Base-by-base conservation (phyloP, 106 monocot genomes). In the Allium fistulosum region DNA sequence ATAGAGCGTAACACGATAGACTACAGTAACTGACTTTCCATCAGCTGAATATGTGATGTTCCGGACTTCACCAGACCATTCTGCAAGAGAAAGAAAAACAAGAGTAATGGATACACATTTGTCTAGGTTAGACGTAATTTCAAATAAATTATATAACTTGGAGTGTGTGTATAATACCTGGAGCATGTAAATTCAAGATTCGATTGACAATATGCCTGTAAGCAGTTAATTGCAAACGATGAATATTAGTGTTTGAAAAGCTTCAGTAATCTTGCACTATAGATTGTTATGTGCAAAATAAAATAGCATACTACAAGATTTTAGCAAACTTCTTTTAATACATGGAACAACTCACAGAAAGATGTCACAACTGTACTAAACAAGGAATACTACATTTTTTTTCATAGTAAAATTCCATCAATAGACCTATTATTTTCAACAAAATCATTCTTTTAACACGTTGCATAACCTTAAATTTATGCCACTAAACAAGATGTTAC, bases 201-300 rank as follows among this genome's bases (percentile, higher is more conserved):
- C 90, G 87, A 62, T 99, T 99, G 53, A 99, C 77, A 68, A 87
- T 90, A 66, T 99, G 93, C 99, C 97, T 99, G 90, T 60, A 87
- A 71, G 16, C 11, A 83, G 59, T 11, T 22, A 51, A 66, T 18
- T 66, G 12, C 51, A 66, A 11, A 66, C 22, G 0, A 51, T 65
- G 17, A 65, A 26, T 22, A 22, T 22, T 22, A 22, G 22, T 22
- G 22, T 22, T 17, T 16, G 50, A 65, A 0, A 46, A 63, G 46
- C 45, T 46, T 15, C n/a, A 16, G 46, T 46, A 46, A 16, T 7
- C 47, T 13, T 11, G 7, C 11, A 63, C 63, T 46, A 46, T 11
- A 63, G 28, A 26, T 17, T 4, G 48, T 63, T 15, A 47, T 45
- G 46, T 48, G 48, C 46, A 47, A 14, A 13, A 63, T 45, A 15